Base-by-base conservation (phyloP, 2,329 filamentous ascomycete genomes). In the Colletotrichum paranaense region DNA sequence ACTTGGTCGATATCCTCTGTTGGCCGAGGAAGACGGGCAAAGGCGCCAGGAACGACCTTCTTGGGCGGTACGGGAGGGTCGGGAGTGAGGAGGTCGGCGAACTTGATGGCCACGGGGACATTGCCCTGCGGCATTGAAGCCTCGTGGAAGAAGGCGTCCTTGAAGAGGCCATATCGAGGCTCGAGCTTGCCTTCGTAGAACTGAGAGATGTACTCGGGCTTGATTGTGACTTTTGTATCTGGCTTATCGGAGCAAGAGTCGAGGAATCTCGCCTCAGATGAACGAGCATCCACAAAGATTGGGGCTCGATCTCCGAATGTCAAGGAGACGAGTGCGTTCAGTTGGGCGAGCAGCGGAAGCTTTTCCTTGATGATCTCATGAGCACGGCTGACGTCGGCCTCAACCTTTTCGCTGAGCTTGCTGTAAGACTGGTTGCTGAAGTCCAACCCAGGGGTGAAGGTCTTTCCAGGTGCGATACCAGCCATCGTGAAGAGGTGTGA, bases 1-100 rank as follows among this genome's bases (percentile, higher is more conserved):
- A 70, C 32, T 22, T 70, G 67, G 19, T 66, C 67, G 30, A 70
- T 60, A 30, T 70, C 67, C 22, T 59, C 55, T 1, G 67, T 55
- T 3, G 67, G 67, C 42, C 55, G 19, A 0, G 67, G 67, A 55
- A 4, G 38, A 58, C 22, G n/a, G 9, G 49, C 49, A 22, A 42
- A 22, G 22, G 19, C 14, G 1, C 35, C 30, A 26, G 35, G 30
- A 3, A 42, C 35, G 8, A 24, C 32, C 16, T n/a, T 38, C 58
- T 42, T 46, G 6, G 58, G 58, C 12, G 58, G 11, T 4, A 12
- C 35, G 22, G 58, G 24, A 24, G 58, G 58, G 22, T 46, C n/a
- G 19, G 58, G 35, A 22, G 58, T 62, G 14, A 62, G 35, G 11
- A 62, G 58, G 32, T 62, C 58, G 30, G 58, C 58, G 26, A 62